phyloP scores from a whole-genome alignment of 148 eudicot species.

The Polygonum aviculare region DNA sequence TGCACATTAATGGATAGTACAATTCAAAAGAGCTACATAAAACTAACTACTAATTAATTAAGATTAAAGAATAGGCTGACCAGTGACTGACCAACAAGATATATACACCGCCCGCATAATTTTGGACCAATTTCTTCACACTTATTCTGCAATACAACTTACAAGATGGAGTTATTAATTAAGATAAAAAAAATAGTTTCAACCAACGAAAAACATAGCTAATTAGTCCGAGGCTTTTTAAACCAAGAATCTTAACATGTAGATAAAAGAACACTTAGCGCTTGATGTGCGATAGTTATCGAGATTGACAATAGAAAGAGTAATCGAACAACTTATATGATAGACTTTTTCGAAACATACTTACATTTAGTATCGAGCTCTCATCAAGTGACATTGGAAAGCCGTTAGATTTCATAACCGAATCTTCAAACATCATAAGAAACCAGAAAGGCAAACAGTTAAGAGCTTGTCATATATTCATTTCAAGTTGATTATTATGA shows the following conservation, averaged over 20 bases:
- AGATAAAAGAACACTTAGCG: no score
- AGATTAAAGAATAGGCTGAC: background rate
- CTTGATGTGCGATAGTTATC: no score
- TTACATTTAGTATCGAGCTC: conserved; percentile 46
- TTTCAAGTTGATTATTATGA: background rate
- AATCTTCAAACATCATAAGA: conserved; percentile 22
- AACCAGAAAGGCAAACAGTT: background rate
- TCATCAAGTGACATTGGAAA: conserved; percentile 37
- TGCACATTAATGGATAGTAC: conserved; percentile 18
- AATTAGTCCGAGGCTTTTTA: background rate
- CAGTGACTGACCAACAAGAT: conserved; percentile 82
- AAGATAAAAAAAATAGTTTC: background rate
- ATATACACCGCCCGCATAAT: conserved; percentile 67
- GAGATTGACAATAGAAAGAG: no score
- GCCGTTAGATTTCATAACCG: conserved; percentile 34
- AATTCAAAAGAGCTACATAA: background rate
- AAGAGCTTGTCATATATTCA: background rate
- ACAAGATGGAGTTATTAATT: conserved; percentile 12
- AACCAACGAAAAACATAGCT: background rate
- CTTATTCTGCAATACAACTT: conserved; percentile 54
- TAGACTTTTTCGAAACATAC: background rate
- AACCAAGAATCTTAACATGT: no score
- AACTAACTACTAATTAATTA: background rate
- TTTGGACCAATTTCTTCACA: conserved; percentile 51
- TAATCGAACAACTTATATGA: background rate